These are phyloP conservation scores for Urochloa ruziziensis DNA, from an alignment of 176 grass and related monocot genomes.

Conservation along the genomic window DNA sequence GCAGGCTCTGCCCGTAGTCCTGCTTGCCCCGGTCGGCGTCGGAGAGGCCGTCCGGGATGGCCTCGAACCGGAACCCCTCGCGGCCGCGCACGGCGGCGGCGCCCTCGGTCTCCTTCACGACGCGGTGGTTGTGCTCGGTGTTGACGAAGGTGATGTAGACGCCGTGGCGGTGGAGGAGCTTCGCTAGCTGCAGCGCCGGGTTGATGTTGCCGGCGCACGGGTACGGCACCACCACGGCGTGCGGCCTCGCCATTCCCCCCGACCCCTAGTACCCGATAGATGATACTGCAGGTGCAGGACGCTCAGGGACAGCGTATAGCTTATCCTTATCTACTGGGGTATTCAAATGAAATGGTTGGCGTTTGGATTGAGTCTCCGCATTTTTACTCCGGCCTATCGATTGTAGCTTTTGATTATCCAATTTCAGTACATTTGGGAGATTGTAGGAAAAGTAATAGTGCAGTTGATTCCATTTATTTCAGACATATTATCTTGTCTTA, in stretches of 20 bases:
- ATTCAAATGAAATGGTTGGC: neutral
- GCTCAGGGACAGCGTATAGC: neutral
- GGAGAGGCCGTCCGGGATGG: slow-evolving; percentile 6
- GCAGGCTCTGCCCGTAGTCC: neutral
- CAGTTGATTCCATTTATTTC: too few species aligned
- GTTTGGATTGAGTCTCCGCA: too few species aligned
- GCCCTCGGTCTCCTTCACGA: neutral
- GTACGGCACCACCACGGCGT: slow-evolving; percentile 42
- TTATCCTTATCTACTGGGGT: neutral
- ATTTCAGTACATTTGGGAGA: too few species aligned
- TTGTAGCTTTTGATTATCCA: too few species aligned
- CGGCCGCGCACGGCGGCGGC: neutral
- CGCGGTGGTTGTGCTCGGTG: slow-evolving; percentile 4
- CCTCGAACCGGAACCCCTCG: slow-evolving; percentile 9
- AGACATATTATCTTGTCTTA: too few species aligned
- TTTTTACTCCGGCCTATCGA: too few species aligned
- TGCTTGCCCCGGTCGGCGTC: neutral
- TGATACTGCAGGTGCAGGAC: neutral
- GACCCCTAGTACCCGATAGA: neutral
- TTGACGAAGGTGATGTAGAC: slow-evolving; percentile 21
- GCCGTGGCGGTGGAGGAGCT: neutral
- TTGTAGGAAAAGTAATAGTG: too few species aligned
- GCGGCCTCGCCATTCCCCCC: neutral
- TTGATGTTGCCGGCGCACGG: slow-evolving; percentile 37
- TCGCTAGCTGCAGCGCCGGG: neutral